Evolutionary conservation across 2,329 filamentous ascomycete species (phyloP), one percentile per base, ranked within the genome.

Genomic region (Didymella lethalis): DNA sequence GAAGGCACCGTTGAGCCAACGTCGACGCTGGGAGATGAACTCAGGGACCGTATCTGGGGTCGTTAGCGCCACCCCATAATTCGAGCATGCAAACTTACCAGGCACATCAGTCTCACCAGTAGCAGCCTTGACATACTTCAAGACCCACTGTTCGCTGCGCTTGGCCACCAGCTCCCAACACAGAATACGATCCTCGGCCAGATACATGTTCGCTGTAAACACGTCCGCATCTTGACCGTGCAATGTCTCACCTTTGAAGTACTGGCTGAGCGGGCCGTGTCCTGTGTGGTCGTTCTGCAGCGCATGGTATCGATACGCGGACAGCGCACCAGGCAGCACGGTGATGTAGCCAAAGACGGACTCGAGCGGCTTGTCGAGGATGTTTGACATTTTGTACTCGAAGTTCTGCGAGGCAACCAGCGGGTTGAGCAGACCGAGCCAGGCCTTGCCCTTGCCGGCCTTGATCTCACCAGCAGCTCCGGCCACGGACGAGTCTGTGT

Each of bases 331-430:
- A 0, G 95, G 96, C 64, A 99, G 81, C 68, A 99, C 95, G 6
- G 94, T 98, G 68, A 99, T 99, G 75, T 98, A 99, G 2, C 95
- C 95, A 76, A 99, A 99, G 0, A 97, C 94, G 0, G 92, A 97
- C 77, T 99, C 95, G 2, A 99, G 82, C 0, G 95, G 95, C 78
- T 99, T 99, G 76, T 99, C 95, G 26, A 99, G 84, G 70, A 99
- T 99, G 71, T 99, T 99, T 40, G 93, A 97, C 92, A 99, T 97
- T 79, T 99, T 99, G 83, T 99, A 99, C 81, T 99, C 95, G 67
- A 99, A 99, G 76, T 99, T 99, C 72, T 99, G 95, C 45, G 93
- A 96, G 0, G 95, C 95, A 16, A 99, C 94, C 6, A 99, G 83
- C 0, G 95, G 95, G 71, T 99, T 99, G 45, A 99, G 82, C 16